Base-by-base conservation (phyloP, 2,329 filamentous ascomycete species). In the Neofusicoccum sp. region DNA sequence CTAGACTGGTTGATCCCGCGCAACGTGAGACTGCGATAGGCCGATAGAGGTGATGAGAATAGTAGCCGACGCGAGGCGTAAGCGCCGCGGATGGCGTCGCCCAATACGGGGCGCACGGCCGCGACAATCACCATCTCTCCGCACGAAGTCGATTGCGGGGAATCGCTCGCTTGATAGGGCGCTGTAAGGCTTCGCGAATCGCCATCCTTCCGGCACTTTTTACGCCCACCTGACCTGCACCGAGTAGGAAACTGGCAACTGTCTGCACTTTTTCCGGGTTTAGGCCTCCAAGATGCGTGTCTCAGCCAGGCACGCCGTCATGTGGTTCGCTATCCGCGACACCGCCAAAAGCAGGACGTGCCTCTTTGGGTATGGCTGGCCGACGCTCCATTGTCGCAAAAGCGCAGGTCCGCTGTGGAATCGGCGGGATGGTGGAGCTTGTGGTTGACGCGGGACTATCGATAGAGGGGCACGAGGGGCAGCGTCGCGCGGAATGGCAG, bases 151-250 rank as follows among this genome's bases (percentile, higher is more conserved):
- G 41, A 47, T 45, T 58, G 54, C 54, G 54, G 54, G 54, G 41
- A 56, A 43, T 8, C n/a, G 5, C 50, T 31, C 50, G 50, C 22
- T 14, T 39, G 39, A 34, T 29, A 31, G 4, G n/a, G 34, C 41
- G 28, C 3, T 33, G 54, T 58, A 58, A 41, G 54, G 41, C 54
- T 58, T 58, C 41, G 54, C 41, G 54, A 45, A 58, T 29, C 39
- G 54, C 11, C 41, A 58, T 58, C 22, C 39, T 41, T 39, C 54
- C 39, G 54, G 43, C 41, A 14, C 6, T 11, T 37, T 45, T 44
- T 11, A 16, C 54, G 11, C 9, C 22, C 54, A 58, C 54, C 54
- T 58, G 54, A 58, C 54, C 54, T 36, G 3, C 29, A 7, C 16
- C n/a, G 41, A 45, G 41, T 29, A 16, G 41, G 43, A 58, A 58